A percentile compares a stretch with the other conserved stretches of the same genome.
phyloP scores from a whole-genome alignment of 2,329 filamentous ascomycete species.

The Arachnopeziza araneosa region DNA sequence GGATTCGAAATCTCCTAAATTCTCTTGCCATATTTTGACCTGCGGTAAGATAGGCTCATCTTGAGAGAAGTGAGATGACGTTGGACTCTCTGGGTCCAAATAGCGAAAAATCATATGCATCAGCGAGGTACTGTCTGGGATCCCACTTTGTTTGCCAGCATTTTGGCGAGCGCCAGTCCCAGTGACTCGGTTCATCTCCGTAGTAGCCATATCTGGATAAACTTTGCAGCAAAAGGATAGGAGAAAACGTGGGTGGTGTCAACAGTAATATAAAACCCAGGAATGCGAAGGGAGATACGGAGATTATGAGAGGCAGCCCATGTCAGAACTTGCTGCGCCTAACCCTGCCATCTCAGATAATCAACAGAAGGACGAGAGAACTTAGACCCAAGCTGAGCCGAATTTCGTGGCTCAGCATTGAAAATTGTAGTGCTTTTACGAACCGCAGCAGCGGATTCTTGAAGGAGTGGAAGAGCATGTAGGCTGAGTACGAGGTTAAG shows the following conservation, averaged over 20 bases:
- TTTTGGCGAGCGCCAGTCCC: not conserved
- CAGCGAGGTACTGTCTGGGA: slow-evolving; percentile 3
- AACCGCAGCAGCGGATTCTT: not conserved
- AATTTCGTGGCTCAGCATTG: not conserved
- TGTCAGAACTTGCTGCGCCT: not conserved
- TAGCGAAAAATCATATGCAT: slow-evolving; percentile 11
- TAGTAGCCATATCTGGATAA: not conserved
- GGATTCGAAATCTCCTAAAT: not conserved
- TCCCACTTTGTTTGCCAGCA: not conserved
- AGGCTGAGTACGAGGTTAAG: not conserved
- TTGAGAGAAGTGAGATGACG: not conserved
- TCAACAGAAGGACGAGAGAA: not conserved
- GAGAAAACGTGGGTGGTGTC: not conserved
- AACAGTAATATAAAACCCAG: not conserved
- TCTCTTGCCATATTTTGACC: not conserved
- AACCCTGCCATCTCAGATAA: not conserved
- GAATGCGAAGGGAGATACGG: not conserved
- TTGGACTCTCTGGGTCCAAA: not conserved
- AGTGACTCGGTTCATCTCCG: not conserved
- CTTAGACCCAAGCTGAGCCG: not conserved
- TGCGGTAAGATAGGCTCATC: slow-evolving; percentile 1
- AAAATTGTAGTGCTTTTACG: not conserved
- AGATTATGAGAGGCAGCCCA: not conserved
- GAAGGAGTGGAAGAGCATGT: not conserved
- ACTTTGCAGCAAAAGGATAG: not conserved